Percentiles rank a stretch among this genome's conserved stretches.
Evolutionary conservation across 495 filamentous ascomycete genomes (phyloP).

Genomic region (Podospora tetraspora): DNA sequence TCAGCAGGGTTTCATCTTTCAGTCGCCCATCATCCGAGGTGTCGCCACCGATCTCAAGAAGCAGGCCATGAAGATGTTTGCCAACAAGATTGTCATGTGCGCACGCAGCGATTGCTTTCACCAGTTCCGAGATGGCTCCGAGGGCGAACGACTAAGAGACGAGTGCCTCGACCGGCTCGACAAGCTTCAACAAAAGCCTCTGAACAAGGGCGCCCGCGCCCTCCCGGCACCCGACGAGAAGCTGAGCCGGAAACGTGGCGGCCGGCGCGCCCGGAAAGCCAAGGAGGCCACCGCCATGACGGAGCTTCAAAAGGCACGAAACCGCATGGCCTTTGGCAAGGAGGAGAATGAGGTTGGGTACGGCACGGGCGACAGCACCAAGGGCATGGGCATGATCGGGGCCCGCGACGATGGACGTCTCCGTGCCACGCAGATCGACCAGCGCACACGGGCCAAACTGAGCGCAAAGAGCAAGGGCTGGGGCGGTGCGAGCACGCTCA

Average conservation of each 20-base stretch:
- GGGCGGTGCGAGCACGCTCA: conserved; percentile 67
- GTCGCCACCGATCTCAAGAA: conserved; percentile 83
- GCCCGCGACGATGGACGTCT: conserved; percentile 81
- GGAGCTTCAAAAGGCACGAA: conserved; percentile 91
- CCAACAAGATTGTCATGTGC: conserved; percentile 87
- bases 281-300: conserved; percentile 98
- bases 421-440: conserved; percentile 82
- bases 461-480: conserved; percentile 95
- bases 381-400: conserved; percentile 92
- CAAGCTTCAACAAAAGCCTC: conserved; percentile 89
- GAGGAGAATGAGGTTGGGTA: conserved; percentile 95
- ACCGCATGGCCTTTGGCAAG: conserved; percentile 91
- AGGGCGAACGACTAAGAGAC: conserved; percentile 75
- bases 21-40: conserved; percentile 77
- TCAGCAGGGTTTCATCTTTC: conserved; percentile 89
- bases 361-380: conserved; percentile 77
- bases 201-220: conserved; percentile 81
- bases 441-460: conserved; percentile 84
- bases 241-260: conserved; percentile 86
- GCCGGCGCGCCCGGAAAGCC: conserved; percentile 83
- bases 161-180: conserved; percentile 85
- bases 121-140: conserved; percentile 71
- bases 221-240: conserved; percentile 95
- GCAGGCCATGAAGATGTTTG: conserved; percentile 92
- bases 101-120: conserved; percentile 87